phyloP scores from a whole-genome alignment of 169 alveolate species.

The Babesia sp. region DNA sequence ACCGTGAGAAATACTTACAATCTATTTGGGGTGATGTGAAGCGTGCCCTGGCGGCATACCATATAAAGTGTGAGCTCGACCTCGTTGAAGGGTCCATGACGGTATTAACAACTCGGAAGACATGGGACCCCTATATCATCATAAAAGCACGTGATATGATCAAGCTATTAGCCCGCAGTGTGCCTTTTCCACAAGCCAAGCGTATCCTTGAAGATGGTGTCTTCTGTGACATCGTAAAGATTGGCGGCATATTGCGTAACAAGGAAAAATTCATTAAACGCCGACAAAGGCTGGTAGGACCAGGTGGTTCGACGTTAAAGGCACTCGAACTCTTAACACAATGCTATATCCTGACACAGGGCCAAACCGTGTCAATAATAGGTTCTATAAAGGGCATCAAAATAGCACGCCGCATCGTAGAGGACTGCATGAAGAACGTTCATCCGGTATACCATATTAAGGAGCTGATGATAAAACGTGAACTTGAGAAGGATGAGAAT shows the following conservation, averaged over 20 bases:
- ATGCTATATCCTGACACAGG: constrained; percentile 97
- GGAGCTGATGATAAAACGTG: constrained; percentile 98
- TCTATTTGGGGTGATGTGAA: constrained; percentile 95
- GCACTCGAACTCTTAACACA: constrained; percentile 97
- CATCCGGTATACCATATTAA: constrained; percentile 99
- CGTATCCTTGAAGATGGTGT: constrained; percentile 92
- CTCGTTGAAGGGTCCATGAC: constrained; percentile 98
- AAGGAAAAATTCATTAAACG: constrained; percentile 97
- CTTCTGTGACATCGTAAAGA: constrained; percentile 95
- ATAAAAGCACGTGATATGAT: constrained; percentile 92
- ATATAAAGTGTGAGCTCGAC: constrained; percentile 93
- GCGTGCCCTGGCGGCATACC: constrained; percentile 85
- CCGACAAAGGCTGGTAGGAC: constrained; percentile 98
- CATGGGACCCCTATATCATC: constrained; percentile 98
- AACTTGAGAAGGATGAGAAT: constrained; percentile 93
- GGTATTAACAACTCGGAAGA: constrained; percentile 95
- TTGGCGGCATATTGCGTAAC: constrained; percentile 92
- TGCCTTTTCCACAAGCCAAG: constrained; percentile 97
- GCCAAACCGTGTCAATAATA: constrained; percentile 97
- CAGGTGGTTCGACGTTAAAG: constrained; percentile 98
- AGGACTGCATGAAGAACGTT: constrained; percentile 97
- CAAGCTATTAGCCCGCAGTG: constrained; percentile 96
- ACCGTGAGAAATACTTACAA: constrained; percentile 96
- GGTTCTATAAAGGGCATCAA: constrained; percentile 94
- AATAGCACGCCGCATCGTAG: constrained; percentile 92